Base-by-base conservation (phyloP, 257 asterid genomes). In the Solanum bulbocastanum region DNA sequence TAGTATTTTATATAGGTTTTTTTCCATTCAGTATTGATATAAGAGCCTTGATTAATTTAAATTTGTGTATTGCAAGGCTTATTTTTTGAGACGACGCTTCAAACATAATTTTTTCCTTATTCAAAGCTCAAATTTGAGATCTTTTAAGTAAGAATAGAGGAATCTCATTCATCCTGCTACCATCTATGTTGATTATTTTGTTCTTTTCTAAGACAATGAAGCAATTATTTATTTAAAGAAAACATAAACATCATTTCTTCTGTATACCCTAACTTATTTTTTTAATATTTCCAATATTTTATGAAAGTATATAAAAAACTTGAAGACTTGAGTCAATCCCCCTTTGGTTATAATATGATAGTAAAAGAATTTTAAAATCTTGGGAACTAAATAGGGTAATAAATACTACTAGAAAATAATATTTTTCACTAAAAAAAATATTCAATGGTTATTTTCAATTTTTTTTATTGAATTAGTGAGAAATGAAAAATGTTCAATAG, bases 41-140 rank as follows among this genome's bases (percentile, higher is more conserved):
- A 22, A 1, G 2, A 58, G 25, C 4, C 5, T 8, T 10, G 27
- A 58, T 3, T 58, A 58, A 58, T 22, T 58, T 58, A 1, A 20
- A 8, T 22, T 58, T 8, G 15, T 11, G 7, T 0, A n/a, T 62
- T 62, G 8, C 0, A 10, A 10, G 16, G 1, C 1, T n/a, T 2
- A 60, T 60, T n/a, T 62, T 58, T 23, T 5, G 32, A 5, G 8
- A 62, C 1, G 5, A 62, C 1, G 3, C 6, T 62, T 4, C 0
- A 0, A 56, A 56, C 0, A 62, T 2, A 9, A 23, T 3, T 56
- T 62, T 10, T 10, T 62, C 4, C 7, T 8, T 60, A 60, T 3
- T 60, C 30, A 8, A 60, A 23, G 3, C 3, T 60, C 3, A 1
- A 60, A 60, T 15, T 8, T 1, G 0, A 22, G 1, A 60, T 10